Conservation (phyloP, 2,329 filamentous ascomycete genomes). For the Parasarocladium wereldwijsianum region DNA sequence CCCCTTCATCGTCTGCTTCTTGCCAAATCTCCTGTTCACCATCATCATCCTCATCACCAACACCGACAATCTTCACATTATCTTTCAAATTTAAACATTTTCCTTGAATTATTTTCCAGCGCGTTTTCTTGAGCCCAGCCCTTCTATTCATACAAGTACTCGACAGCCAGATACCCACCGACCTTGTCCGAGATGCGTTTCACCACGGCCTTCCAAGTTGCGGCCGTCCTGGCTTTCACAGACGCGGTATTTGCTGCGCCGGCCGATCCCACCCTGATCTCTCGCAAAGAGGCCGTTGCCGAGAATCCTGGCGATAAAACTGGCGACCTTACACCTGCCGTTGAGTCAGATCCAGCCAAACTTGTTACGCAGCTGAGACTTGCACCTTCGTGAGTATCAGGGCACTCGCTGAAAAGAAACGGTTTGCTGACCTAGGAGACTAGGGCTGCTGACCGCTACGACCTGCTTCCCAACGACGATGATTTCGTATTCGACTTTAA, state of each 20-base stretch:
- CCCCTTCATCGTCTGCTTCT: constrained; percentile 1
- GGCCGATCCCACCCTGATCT: constrained; percentile 4
- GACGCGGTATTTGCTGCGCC: constrained; percentile 15
- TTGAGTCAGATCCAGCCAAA: no score
- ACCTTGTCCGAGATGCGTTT: constrained; percentile 20
- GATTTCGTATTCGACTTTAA: constrained; percentile 37
- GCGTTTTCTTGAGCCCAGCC: constrained; percentile 2
- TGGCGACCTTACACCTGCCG: no score
- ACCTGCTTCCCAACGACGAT: constrained; percentile 24
- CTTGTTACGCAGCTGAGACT: no score
- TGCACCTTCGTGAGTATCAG: no score
- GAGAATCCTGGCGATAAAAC: no score
- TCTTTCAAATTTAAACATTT: no score
- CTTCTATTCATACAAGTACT: no score
- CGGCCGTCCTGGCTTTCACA: constrained; percentile 24
- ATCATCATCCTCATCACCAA: not conserved
- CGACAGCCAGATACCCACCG: no score
- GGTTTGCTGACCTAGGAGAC: not conserved
- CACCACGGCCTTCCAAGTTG: constrained; percentile 17
- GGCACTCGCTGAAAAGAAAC: no score
- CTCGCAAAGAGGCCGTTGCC: no score
- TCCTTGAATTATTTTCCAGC: constrained; percentile 2
- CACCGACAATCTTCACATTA: no score
- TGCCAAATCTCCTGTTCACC: not conserved
- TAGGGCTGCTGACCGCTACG: constrained; percentile 26